Evolutionary conservation across 768 basidiomycete genomes (phyloP), one percentile per base, ranked within the genome.

Genomic region (Kwoniella sp.): DNA sequence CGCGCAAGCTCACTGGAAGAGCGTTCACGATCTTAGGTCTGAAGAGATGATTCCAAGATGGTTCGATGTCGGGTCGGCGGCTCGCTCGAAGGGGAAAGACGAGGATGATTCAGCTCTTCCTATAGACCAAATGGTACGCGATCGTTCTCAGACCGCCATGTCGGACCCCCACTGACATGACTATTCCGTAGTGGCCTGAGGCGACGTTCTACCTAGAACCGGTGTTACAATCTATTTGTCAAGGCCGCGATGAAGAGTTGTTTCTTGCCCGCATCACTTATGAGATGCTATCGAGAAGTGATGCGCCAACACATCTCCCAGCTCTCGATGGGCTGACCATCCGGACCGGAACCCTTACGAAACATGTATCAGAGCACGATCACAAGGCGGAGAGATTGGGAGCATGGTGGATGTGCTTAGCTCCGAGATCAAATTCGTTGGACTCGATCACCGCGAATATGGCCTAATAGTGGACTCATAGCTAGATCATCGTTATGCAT

Each of bases 41-140:
- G 91, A 93, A 30, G 92, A 94, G 76, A 94, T 94, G 91, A 83
- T 83, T 21, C 92, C 92, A 0, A 76, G 86, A 71, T 94, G 91
- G 91, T 92, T 90, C 74, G 80, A 83, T 17, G 68, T 83, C 1
- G n/a, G 37, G 33, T 9, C 49, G n/a, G 9, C 1, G 3, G 48
- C 13, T 22, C 29, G 17, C 7, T 9, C 40, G 17, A 15, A 44
- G 17, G 27, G 44, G 25, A 24, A 8, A 10, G 27, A 47, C n/a
- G 10, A 13, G n/a, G 40, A 19, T 10, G 3, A 44, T 44, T 19
- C 40, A 29, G 8, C 48, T 9, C 25, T 68, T 19, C 70, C 70
- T 26, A n/a, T 51, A 2, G n/a, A 68, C 25, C 47, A 37, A 29
- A 71, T 71, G 69, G 69, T 65, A 30, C 46, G 65, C 33, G 33